Evolutionary conservation across 768 basidiomycete species (phyloP).

Genomic region (Lentinula boryana): DNA sequence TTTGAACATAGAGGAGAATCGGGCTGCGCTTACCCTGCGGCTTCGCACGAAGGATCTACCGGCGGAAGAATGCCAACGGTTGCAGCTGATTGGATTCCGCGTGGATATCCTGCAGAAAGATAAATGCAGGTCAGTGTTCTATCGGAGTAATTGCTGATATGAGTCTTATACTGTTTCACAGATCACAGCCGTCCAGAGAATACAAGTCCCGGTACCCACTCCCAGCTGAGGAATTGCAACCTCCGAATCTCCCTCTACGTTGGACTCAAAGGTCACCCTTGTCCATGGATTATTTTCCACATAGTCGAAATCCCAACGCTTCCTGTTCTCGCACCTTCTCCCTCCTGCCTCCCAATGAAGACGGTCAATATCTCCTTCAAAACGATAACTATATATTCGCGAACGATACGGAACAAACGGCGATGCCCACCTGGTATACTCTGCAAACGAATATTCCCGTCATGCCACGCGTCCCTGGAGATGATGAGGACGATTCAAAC

Average conservation of each 20-base stretch:
- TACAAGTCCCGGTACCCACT: constrained; percentile 47
- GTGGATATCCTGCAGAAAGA: constrained; percentile 62
- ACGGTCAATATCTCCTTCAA: constrained; percentile 41
- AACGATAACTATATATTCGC: constrained; percentile 47
- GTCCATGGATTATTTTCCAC: constrained; percentile 40
- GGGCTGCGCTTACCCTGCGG: constrained; percentile 52
- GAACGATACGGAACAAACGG: constrained; percentile 24
- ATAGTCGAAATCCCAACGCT: constrained; percentile 15
- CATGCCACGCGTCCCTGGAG: constrained; percentile 13
- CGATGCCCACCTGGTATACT: constrained; percentile 47
- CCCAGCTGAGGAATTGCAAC: constrained; percentile 51
- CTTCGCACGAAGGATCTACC: constrained; percentile 51
- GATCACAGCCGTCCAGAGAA: constrained; percentile 32
- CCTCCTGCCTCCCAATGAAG: constrained; percentile 41
- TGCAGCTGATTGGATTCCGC: constrained; percentile 52
- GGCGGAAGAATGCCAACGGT: constrained; percentile 40
- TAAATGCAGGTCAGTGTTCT: constrained; percentile 48
- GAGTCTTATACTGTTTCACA: constrained; percentile 15
- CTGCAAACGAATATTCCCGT: constrained; percentile 53
- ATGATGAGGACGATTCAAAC: constrained; percentile 16
- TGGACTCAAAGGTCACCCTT: constrained; percentile 50
- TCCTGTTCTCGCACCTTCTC: constrained; percentile 33
- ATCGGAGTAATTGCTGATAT: not conserved
- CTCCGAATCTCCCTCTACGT: constrained; percentile 55
- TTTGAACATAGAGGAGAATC: constrained; percentile 37